Conservation (phyloP, 805 yeast genomes). For the Blastobotrys attinorum region DNA sequence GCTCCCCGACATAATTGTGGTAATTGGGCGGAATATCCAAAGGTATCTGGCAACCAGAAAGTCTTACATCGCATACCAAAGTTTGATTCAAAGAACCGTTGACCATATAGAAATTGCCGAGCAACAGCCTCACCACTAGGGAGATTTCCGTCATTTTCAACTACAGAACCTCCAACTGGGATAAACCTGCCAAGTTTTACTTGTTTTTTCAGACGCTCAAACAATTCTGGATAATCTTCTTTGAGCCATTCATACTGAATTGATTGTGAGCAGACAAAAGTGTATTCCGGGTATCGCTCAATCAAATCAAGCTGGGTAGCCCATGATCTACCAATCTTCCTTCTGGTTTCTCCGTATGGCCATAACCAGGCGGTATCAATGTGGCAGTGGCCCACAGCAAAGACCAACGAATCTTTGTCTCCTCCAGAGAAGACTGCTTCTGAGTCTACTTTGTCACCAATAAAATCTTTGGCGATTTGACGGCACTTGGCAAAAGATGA, state of each 20-base stretch:
- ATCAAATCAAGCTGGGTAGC: constrained; percentile 80
- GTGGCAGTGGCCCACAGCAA: constrained; percentile 89
- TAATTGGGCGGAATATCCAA: constrained; percentile 91
- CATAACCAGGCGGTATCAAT: constrained; percentile 98
- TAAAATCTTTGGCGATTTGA: constrained; percentile 48
- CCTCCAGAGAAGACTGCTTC: constrained; percentile 45
- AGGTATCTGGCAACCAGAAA: constrained; percentile 96
- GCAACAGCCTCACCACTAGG: constrained; percentile 89
- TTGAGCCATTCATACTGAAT: constrained; percentile 93
- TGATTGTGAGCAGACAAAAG: constrained; percentile 92
- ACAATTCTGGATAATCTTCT: constrained; percentile 79
- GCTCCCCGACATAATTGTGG: constrained; percentile 87
- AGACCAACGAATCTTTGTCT: constrained; percentile 36
- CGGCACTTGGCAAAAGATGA: constrained; percentile 58
- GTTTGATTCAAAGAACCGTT: constrained; percentile 68
- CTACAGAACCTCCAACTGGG: constrained; percentile 98
- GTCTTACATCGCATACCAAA: constrained; percentile 70
- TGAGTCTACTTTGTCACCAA: constrained; percentile 62
- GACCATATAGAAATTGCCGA: constrained; percentile 87
- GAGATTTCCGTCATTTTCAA: constrained; percentile 91
- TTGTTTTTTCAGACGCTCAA: constrained; percentile 47
- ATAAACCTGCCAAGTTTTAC: constrained; percentile 68
- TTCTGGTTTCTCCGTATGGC: constrained; percentile 95
- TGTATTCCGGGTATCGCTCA: constrained; percentile 85
- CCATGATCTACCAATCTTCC: constrained; percentile 94